Base-by-base conservation (phyloP, 192 early-diverging fungal genomes). In the Cetraspora pellucida region DNA sequence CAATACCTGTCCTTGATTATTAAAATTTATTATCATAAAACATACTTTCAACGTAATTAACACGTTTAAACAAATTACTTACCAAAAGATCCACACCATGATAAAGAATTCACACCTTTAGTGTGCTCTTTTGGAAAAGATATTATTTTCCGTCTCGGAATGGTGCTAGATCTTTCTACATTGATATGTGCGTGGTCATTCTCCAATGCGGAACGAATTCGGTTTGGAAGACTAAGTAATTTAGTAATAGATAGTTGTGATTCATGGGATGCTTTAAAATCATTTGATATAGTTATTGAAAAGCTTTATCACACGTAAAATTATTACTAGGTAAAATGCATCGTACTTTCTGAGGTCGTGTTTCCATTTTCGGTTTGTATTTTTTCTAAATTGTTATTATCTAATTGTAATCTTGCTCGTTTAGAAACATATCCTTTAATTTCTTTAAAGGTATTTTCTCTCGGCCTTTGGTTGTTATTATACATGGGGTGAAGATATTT, bases 1-100 rank as follows among this genome's bases (percentile, higher is more conserved):
- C 25, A 75, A 50, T 49, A 75, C 47, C n/a, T 75, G 74, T 50
- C 74, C 74, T 75, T 60, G 17, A 74, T 25, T 52, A 23, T 65
- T 13, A 28, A 30, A 55, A 30, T 44, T 23, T 23, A 23, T 9
- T 46, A 25, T 25, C 14, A 61, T 60, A 27, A 60, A 25, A 45
- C 4, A 14, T 23, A 47, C 37, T 7, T 37, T 37, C 37, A 37
- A 6, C 0, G 37, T 13, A 14, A 17, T 43, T 28, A 14, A 60
- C 17, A 74, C 25, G 19, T 25, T 17, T 16, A 61, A 43, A 60
- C 21, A 0, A 28, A 75, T 28, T 31, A 50, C 43, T 60, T 19
- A 75, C 74, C 74, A 66, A 75, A 75, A 31, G 43, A 50, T 11
- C 74, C 74, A 52, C 74, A 75, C 74, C 74, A 75, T 75, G 28